phyloP scores from a whole-genome alignment of 2,329 filamentous ascomycete genomes.

The Alternaria sp. region DNA sequence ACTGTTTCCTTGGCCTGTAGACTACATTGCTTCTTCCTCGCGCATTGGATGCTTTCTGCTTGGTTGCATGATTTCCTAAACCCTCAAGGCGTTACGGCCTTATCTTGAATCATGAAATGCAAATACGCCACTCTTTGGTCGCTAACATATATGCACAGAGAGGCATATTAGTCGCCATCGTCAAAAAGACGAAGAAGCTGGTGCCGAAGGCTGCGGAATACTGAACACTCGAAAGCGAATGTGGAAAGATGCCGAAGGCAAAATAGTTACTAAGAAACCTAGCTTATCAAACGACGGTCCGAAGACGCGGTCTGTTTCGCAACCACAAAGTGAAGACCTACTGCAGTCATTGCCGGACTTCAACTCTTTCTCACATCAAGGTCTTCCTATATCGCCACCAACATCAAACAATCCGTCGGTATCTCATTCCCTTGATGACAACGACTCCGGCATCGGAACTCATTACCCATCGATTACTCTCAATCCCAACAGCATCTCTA shows the following conservation, averaged over 20 bases:
- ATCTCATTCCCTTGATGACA: conserved; percentile 38
- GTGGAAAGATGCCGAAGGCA: conserved; percentile 64
- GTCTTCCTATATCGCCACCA: conserved; percentile 47
- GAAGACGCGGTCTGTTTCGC: conserved; percentile 11
- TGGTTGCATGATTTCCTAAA: no score
- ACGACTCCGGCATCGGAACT: conserved; percentile 36
- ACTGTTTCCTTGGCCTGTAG: conserved; percentile 5
- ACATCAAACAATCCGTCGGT: conserved; percentile 42
- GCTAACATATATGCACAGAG: conserved; percentile 52
- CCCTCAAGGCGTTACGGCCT: not conserved
- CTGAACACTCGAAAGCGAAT: conserved; percentile 62
- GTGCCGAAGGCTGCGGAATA: conserved; percentile 59
- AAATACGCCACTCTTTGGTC: not conserved
- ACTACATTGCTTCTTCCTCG: not conserved
- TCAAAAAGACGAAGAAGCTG: conserved; percentile 65
- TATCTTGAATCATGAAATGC: not conserved
- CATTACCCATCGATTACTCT: conserved; percentile 30
- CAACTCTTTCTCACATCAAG: conserved; percentile 28
- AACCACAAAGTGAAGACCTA: conserved; percentile 15
- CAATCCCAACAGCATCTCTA: conserved; percentile 27
- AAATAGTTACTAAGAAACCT: conserved; percentile 59
- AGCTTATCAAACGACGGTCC: conserved; percentile 22
- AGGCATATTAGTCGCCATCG: conserved; percentile 65
- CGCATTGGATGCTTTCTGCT: not conserved
- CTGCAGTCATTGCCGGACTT: conserved; percentile 34